Conservation (phyloP, 2,329 filamentous ascomycete genomes). For the Coniochaeta pulveracea region DNA sequence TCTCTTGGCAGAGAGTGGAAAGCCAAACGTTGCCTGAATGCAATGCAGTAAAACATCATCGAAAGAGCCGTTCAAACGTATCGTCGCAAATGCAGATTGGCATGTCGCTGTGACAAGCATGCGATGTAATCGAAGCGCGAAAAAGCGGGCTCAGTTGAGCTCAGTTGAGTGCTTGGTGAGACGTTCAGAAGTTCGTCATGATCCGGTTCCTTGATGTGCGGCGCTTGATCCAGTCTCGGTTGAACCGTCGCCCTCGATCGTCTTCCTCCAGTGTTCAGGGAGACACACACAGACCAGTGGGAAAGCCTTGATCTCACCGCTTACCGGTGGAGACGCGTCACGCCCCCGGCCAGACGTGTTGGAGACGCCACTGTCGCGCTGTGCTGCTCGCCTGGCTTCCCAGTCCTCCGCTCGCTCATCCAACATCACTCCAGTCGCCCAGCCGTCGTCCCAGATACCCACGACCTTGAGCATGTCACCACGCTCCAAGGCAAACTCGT, state of each 20-base stretch:
- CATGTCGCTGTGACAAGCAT: constrained; percentile 18
- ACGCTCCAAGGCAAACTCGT: constrained; percentile 87
- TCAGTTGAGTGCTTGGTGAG: constrained; percentile 14
- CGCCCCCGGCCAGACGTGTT: constrained; percentile 55
- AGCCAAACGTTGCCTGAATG: constrained; percentile 9
- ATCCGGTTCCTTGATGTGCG: constrained; percentile 16
- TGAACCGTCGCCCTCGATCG: constrained; percentile 78
- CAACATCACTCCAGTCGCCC: constrained; percentile 86
- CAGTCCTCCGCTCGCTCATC: constrained; percentile 81
- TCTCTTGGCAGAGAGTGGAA: constrained; percentile 10
- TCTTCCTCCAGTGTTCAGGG: constrained; percentile 93
- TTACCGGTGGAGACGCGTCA: constrained; percentile 49
- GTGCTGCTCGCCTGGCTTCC: constrained; percentile 63
- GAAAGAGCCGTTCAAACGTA: constrained; percentile 21
- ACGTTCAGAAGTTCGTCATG: constrained; percentile 11
- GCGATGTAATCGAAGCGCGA: constrained; percentile 4
- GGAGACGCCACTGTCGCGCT: constrained; percentile 89
- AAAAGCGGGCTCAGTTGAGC: constrained; percentile 3
- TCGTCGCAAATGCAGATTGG: constrained; percentile 19
- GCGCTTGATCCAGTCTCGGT: constrained; percentile 48
- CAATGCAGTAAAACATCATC: constrained; percentile 18
- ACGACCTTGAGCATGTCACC: constrained; percentile 98
- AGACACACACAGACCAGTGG: constrained; percentile 92
- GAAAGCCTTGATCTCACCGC: constrained; percentile 93
- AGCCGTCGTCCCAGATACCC: constrained; percentile 98